Base-by-base conservation (phyloP, 1,284 basidiomycete genomes). In the Sporisorium iseilematis-ciliati region DNA sequence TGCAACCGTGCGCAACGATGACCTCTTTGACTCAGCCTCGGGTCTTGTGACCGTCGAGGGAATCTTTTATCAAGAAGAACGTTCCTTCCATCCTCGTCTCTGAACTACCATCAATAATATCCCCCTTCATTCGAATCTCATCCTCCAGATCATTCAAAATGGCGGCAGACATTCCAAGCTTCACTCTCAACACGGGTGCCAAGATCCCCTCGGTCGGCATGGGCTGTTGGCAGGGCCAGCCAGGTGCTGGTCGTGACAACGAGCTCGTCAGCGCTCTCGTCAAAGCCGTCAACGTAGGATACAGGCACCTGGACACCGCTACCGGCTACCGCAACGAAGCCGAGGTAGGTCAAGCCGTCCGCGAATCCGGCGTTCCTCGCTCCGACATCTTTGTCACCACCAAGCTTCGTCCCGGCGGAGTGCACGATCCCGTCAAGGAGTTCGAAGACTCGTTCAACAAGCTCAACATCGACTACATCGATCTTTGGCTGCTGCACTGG, bases 321-420 rank as follows among this genome's bases (percentile, higher is more conserved):
- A 59, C 71, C 23, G 41, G 65, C 10, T 82, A 86, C 65, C 77
- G 84, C 46, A 96, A 96, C 85, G 93, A 96, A 86, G 91, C 90
- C 79, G 92, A 94, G 84, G 93, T 93, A 16, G 93, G 93, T 12
- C 80, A 91, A 54, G 93, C 92, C 31, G 90, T 95, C 80, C 86
- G 88, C 25, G 89, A 88, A 41, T 91, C 91, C 60, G 93, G 88
- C 26, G 86, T 95, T 20, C 90, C 91, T 51, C 89, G 94, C 74
- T 89, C 89, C 38, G 91, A 95, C 70, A 88, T 96, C 65, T 95
- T 93, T 85, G 90, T 95, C 63, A 92, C 93, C 4, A 91, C 91
- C 65, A 94, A 95, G 86, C 87, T 94, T 33, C 92, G 91, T 89
- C 87, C 89, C 89, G 54, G 57, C 4, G 51, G 59, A 41, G 74